phyloP scores from a whole-genome alignment of 768 basidiomycete species.

The Brasilioporus rufonigricans region DNA sequence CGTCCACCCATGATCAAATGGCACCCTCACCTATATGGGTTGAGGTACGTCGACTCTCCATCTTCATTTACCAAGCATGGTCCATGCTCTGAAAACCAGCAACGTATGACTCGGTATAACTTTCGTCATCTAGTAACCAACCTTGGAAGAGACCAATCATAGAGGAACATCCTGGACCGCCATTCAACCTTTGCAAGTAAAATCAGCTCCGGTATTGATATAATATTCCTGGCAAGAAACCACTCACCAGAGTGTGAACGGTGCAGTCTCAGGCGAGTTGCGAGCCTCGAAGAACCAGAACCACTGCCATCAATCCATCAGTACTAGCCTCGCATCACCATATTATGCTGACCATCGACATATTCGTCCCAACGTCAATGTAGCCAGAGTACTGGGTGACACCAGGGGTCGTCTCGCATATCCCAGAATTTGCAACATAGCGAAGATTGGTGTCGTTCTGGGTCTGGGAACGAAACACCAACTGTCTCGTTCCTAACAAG shows the following conservation, averaged over 20 bases:
- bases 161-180: conserved; percentile 61
- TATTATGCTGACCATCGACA: conserved; percentile 48
- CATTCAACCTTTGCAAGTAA: conserved; percentile 45
- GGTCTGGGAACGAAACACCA: conserved; percentile 16
- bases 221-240: background rate
- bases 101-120: background rate
- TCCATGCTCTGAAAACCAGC: conserved; percentile 48
- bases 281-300: conserved; percentile 76
- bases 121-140: conserved; percentile 5
- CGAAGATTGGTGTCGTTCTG: conserved; percentile 36
- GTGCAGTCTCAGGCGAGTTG: conserved; percentile 55
- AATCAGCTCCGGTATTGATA: background rate
- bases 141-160: conserved; percentile 70
- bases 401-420: conserved; percentile 64
- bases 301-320: conserved; percentile 43
- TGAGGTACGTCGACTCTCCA: conserved; percentile 48
- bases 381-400: conserved; percentile 61
- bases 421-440: conserved; percentile 55
- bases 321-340: background rate
- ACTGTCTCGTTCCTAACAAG: background rate
- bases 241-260: conserved; percentile 60
- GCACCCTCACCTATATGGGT: conserved; percentile 52
- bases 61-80: conserved; percentile 61
- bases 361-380: conserved; percentile 52
- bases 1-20: background rate